phyloP scores from a whole-genome alignment of 805 yeast genomes.

The Hanseniaspora meyeri region DNA sequence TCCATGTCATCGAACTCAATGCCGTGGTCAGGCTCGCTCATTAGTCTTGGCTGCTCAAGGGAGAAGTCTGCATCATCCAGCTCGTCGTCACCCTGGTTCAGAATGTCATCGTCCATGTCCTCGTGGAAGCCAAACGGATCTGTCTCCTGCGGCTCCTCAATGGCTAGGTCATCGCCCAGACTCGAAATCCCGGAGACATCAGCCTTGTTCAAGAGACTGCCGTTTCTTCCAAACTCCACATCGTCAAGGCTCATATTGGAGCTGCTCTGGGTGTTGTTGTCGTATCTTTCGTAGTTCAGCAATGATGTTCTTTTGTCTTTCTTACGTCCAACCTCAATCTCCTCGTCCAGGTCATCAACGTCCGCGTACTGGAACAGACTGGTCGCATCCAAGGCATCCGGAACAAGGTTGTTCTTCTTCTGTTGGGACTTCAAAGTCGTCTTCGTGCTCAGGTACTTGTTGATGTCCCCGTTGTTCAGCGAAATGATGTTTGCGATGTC shows the following conservation, averaged over 20 bases:
- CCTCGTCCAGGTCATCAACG: constrained; percentile 18
- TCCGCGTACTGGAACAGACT: constrained; percentile 13
- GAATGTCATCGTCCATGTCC: constrained; percentile 2
- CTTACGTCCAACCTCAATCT: constrained; percentile 46
- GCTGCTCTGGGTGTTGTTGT: constrained; percentile 23
- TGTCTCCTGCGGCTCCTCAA: neutral
- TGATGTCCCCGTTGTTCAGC: constrained; percentile 22
- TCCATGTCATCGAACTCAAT: constrained; percentile 8
- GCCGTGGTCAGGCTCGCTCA: constrained; percentile 6
- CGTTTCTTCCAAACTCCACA: constrained; percentile 34
- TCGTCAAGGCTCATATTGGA: constrained; percentile 43
- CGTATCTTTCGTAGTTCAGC: constrained; percentile 19
- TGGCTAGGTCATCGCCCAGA: constrained; percentile 14
- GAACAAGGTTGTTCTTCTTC: constrained; percentile 3
- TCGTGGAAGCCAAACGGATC: constrained; percentile 10
- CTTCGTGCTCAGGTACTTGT: constrained; percentile 24
- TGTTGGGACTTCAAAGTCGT: constrained; percentile 16
- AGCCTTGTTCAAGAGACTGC: constrained; percentile 20
- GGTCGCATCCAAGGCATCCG: constrained; percentile 6
- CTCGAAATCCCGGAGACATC: constrained; percentile 21
- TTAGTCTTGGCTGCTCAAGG: constrained; percentile 14
- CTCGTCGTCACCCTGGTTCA: constrained; percentile 9
- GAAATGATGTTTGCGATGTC: constrained; percentile 15
- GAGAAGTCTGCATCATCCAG: constrained; percentile 13
- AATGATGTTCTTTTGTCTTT: constrained; percentile 19